phyloP scores from a whole-genome alignment of 2,329 filamentous ascomycete species.

The Pseudophaeomoniella oleicola region DNA sequence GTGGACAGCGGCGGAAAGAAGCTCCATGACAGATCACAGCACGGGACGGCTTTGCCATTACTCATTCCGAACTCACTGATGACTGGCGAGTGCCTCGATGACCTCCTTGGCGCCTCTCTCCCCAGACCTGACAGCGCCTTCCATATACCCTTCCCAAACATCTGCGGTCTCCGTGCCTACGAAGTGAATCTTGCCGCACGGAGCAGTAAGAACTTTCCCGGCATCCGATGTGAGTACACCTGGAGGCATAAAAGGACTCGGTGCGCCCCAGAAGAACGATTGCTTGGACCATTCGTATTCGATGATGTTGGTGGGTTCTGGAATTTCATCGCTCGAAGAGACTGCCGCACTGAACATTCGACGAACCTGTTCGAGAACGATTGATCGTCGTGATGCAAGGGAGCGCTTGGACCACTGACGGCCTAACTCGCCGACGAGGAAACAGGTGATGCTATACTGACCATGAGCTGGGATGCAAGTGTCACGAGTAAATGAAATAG shows the following conservation, averaged over 20 bases:
- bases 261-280: constrained; percentile 23
- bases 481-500: constrained; percentile 24
- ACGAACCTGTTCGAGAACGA: constrained; percentile 18
- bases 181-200: constrained; percentile 32
- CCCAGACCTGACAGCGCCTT: constrained; percentile 38
- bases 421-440: constrained; percentile 22
- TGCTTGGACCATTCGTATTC: constrained; percentile 25
- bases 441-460: constrained; percentile 23
- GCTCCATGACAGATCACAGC: too few species aligned
- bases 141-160: constrained; percentile 45
- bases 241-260: constrained; percentile 21
- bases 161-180: constrained; percentile 38
- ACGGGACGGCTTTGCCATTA: too few species aligned
- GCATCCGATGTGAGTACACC: constrained; percentile 22
- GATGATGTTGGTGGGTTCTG: constrained; percentile 9
- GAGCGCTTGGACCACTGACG: constrained; percentile 18
- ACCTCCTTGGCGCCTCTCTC: constrained; percentile 26
- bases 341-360: constrained; percentile 13
- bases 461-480: constrained; percentile 16
- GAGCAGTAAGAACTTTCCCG: constrained; percentile 19
- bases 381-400: constrained; percentile 10
- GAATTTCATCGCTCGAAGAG: constrained; percentile 4
- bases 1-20: too few species aligned
- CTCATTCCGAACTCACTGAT: too few species aligned
- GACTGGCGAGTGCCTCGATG: constrained; percentile 29